Percentiles rank a stretch among this genome's conserved stretches.
These are phyloP conservation scores for Hypsizygus marmoreus DNA, from an alignment of 768 basidiomycete genomes.

Conservation along the genomic window DNA sequence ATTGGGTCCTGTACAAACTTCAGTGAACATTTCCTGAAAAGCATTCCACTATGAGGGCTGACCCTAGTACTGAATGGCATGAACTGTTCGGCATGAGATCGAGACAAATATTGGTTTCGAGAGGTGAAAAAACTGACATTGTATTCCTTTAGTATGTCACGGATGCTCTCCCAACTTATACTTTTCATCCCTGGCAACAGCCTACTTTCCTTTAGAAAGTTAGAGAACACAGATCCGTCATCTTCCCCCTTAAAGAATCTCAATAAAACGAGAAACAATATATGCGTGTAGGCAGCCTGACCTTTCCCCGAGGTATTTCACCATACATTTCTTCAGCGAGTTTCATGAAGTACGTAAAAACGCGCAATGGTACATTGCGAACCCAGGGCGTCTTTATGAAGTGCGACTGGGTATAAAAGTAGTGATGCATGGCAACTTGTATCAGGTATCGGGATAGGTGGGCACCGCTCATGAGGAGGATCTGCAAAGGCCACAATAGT, in stretches of 20 bases:
- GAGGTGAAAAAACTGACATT: slow-evolving; percentile 45
- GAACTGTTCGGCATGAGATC: slow-evolving; percentile 48
- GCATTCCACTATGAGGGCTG: slow-evolving; percentile 19
- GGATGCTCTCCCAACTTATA: slow-evolving; percentile 64
- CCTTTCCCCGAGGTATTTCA: slow-evolving; percentile 66
- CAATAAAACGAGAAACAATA: slow-evolving; percentile 1
- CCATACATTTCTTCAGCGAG: slow-evolving; percentile 60
- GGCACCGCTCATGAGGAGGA: slow-evolving; percentile 73
- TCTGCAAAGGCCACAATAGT: slow-evolving; percentile 39
- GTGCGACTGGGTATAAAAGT: slow-evolving; percentile 69
- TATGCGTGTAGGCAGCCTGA: slow-evolving; percentile 19
- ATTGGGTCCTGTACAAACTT: slow-evolving; percentile 61
- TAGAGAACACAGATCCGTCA: slow-evolving; percentile 65
- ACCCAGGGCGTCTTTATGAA: slow-evolving; percentile 81
- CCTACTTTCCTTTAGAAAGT: slow-evolving; percentile 71
- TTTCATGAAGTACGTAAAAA: slow-evolving; percentile 66
- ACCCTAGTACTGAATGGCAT: slow-evolving; percentile 79
- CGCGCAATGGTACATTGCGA: slow-evolving; percentile 58
- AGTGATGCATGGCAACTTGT: slow-evolving; percentile 79
- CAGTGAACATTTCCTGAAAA: slow-evolving; percentile 10
- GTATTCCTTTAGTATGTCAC: slow-evolving; percentile 68
- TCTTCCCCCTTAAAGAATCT: slow-evolving; percentile 58
- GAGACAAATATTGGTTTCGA: slow-evolving; percentile 16
- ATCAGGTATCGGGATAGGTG: slow-evolving; percentile 79
- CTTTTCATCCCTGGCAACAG: slow-evolving; percentile 59